Base-by-base conservation (phyloP, 257 asterid genomes). In the Fraxinus quadrangulata region DNA sequence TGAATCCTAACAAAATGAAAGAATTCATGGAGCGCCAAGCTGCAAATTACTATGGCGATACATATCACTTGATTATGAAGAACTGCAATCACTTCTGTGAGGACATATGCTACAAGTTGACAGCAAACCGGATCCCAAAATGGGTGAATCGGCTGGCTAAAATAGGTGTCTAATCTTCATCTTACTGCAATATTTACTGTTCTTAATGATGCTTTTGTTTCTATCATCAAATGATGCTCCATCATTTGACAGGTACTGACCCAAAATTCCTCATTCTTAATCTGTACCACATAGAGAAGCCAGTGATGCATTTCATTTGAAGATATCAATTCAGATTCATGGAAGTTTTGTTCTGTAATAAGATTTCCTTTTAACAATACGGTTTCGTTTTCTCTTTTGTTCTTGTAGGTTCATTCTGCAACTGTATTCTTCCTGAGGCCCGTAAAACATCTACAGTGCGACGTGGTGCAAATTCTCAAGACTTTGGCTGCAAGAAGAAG, bases 141-240 rank as follows among this genome's bases (percentile, higher is more conserved):
- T 94, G 98, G 98, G 93, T 94, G 31, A 94, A 94, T 77, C 93
- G 98, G 30, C 94, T 92, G 0, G 98, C 98, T 74, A 85, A 85
- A 80, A 87, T 92, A 83, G 98, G 97, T 92, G 17, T 7, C 39
- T 65, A 10, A 40, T 36, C 75, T 71, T 61, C 16, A 83, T 45
- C 71, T 73, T 21, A 40, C 65, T 39, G n/a, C n/a, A 3, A 54
- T 74, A 30, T 39, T 61, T 65, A 23, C 33, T 61, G 14, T 2
- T n/a, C 14, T 3, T 61, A 10, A 61, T 61, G 31, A 59, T 59
- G 26, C 16, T 47, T 54, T 51, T 6, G 63, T 73, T 33, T 42
- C 63, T 39, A 30, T 45, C 39, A 49, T 68, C 12, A 70, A 81
- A 73, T 33, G 76, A 73, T 71, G 78, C 49, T 47, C 59, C 5